Base-by-base conservation (phyloP, 2,329 filamentous ascomycete genomes). In the Ophiostoma himal-ulmi region DNA sequence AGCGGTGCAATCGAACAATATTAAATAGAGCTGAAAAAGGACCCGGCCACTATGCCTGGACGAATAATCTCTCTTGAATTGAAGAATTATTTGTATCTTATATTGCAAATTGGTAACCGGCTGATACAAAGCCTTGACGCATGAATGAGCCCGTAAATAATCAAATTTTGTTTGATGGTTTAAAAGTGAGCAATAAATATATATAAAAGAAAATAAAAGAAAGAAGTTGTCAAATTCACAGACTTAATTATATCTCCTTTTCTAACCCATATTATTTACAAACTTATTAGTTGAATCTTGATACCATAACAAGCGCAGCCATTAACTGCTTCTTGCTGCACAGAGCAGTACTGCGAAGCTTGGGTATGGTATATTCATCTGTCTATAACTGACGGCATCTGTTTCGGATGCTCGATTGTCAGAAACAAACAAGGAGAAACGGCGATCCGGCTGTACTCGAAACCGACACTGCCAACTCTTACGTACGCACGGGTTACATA, bases 371-470 rank as follows among this genome's bases (percentile, higher is more conserved):
- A 48, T n/a, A n/a, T 20, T 7, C 17, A 48, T 7, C 11, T 10
- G 10, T 39, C 13, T 11, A 11, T 26, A 13, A 10, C 22, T 57
- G 52, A 57, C 20, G n/a, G n/a, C n/a, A 54, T n/a, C n/a, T 54
- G 52, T 57, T 57, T 57, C 52, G 52, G 52, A 57, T 30, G 22
- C 11, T 57, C 6, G 52, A 57, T 57, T 57, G 22, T 22, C 52
- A 26, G 52, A 57, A 57, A 57, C 52, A 57, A 57, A 57, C 52
- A 26, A 26, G 8, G 5, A 57, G 52, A 57, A 14, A 57, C n/a
- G 22, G 52, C 52, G 52, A 57, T 26, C 52, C n/a, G 52, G 52
- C 52, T 57, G n/a, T 57, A 57, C 52, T 57, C 52, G 22, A 57
- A 30, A 57, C 52, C 44, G 7, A 20, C 44, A 20, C n/a, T 48